Conservation (phyloP, 768 basidiomycete species). For the Amanita muscaria region DNA sequence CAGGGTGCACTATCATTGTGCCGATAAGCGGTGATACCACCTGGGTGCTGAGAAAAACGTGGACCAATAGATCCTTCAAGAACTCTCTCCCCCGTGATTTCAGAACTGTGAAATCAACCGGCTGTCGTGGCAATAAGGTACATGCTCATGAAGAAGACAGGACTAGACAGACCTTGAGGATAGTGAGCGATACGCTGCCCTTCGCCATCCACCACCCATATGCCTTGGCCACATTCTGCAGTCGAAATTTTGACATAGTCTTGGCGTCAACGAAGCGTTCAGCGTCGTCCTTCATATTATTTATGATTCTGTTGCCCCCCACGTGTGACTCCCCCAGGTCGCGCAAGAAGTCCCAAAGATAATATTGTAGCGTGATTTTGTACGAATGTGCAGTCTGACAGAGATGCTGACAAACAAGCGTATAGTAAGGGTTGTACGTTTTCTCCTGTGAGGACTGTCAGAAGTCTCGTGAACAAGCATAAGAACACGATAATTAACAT, state of each 20-base stretch:
- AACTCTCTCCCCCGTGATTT: constrained; percentile 58
- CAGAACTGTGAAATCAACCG: constrained; percentile 76
- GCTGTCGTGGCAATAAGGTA: constrained; percentile 34
- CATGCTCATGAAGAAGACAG: background rate
- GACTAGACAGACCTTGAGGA: constrained; percentile 73
- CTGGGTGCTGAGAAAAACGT: constrained; percentile 71
- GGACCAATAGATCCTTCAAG: constrained; percentile 58
- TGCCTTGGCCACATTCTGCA: constrained; percentile 70
- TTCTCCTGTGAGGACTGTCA: constrained; percentile 53
- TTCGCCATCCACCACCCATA: constrained; percentile 94
- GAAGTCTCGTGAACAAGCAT: background rate
- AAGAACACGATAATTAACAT: constrained; percentile 38
- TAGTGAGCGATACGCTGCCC: constrained; percentile 60
- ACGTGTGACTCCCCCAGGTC: constrained; percentile 80
- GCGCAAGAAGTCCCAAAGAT: constrained; percentile 93
- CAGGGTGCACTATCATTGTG: constrained; percentile 24
- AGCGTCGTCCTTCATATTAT: constrained; percentile 46
- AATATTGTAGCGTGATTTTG: constrained; percentile 90
- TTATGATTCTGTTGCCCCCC: constrained; percentile 72
- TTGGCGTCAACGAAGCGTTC: constrained; percentile 37
- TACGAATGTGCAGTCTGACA: constrained; percentile 73
- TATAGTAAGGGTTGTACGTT: constrained; percentile 91
- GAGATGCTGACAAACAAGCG: constrained; percentile 79
- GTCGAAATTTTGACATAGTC: constrained; percentile 46
- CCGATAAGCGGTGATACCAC: constrained; percentile 54